Evolutionary conservation across 129 eudicot species (phyloP).

Genomic region (Logfia minima): DNA sequence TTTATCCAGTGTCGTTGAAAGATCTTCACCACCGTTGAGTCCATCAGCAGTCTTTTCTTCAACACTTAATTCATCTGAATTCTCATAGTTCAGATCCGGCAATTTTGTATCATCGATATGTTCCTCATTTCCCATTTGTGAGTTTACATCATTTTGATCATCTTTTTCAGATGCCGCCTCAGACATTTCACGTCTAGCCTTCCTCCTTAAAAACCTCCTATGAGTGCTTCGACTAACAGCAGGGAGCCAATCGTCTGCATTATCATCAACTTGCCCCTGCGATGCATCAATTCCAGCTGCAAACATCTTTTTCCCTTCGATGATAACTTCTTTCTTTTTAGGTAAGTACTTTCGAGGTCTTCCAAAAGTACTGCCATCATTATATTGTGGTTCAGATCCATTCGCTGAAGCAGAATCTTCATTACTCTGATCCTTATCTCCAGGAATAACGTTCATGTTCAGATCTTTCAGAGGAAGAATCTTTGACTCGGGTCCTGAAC

Average conservation of each 20-base stretch:
- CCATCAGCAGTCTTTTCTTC: conserved; percentile 21
- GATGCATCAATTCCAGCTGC: conserved; percentile 91
- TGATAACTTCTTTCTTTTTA: conserved; percentile 61
- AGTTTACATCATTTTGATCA: conserved; percentile 34
- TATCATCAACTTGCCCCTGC: conserved; percentile 58
- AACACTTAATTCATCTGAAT: conserved; percentile 38
- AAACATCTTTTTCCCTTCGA: conserved; percentile 84
- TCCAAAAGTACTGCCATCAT: conserved; percentile 33
- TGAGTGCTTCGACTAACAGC: conserved; percentile 98
- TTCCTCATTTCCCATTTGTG: conserved; percentile 30
- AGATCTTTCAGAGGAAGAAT: conserved; percentile 80
- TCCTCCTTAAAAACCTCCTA: conserved; percentile 78
- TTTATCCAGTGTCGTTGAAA: conserved; percentile 55
- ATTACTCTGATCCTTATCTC: conserved; percentile 36
- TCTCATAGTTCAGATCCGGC: conserved; percentile 39
- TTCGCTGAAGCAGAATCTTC: conserved; percentile 50
- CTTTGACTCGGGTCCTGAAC: conserved; percentile 52
- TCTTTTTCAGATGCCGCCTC: conserved; percentile 51
- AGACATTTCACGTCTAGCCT: conserved; percentile 77
- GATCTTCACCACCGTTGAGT: conserved; percentile 38
- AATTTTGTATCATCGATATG: conserved; percentile 38
- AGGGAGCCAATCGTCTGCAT: conserved; percentile 77
- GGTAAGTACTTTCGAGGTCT: conserved; percentile 48
- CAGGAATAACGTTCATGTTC: conserved; percentile 48
- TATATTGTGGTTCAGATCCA: conserved; percentile 43